Evolutionary conservation across 176 grass and related monocot species (phyloP).

Genomic region (Avena atlantica): DNA sequence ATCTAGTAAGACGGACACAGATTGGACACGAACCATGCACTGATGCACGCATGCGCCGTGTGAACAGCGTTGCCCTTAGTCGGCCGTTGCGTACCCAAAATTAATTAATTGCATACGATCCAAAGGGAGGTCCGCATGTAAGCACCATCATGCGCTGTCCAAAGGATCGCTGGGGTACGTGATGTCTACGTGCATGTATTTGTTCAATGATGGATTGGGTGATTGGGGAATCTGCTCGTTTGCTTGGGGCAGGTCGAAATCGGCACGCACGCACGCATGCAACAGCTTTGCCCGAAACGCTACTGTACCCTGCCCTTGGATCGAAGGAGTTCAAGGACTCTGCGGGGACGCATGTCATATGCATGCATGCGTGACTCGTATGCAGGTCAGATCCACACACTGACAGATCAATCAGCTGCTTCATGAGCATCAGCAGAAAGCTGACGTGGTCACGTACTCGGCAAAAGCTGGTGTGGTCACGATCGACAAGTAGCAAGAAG

Average conservation of each 20-base stretch:
- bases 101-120: background rate
- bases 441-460: background rate
- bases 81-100: background rate
- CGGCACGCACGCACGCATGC: background rate
- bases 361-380: background rate
- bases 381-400: conserved; percentile 40
- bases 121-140: background rate
- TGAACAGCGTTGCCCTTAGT: background rate
- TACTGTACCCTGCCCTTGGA: conserved; percentile 32
- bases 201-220: background rate
- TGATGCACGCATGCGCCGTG: background rate
- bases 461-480: conserved; percentile 32
- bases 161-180: no score
- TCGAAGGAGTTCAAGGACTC: background rate
- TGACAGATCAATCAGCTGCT: conserved; percentile 14
- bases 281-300: background rate
- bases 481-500: background rate
- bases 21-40: background rate
- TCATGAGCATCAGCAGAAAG: background rate
- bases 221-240: background rate
- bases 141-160: background rate
- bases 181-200: background rate
- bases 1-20: background rate
- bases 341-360: background rate
- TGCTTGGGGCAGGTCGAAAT: background rate